Conservation (phyloP, 2,329 filamentous ascomycete genomes). For the Ceratocystiopsis minuta region DNA sequence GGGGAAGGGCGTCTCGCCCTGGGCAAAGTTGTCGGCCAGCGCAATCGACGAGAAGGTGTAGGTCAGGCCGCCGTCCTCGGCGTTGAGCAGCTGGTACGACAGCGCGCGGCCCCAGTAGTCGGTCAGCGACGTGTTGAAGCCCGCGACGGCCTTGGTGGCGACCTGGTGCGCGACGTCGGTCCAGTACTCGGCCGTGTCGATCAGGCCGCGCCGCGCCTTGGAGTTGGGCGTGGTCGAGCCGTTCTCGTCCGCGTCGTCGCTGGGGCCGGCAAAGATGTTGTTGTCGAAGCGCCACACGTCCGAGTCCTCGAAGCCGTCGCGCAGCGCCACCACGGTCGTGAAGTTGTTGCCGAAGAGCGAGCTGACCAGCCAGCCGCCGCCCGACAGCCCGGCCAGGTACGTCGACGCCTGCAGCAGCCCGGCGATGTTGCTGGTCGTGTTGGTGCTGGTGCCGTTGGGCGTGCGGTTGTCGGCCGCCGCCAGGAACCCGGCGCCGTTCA, state of each 20-base stretch:
- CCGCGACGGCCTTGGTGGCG: conserved; percentile 38
- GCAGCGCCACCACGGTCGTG: conserved; percentile 42
- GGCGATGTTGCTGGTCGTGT: conserved; percentile 56
- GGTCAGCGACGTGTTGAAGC: conserved; percentile 55
- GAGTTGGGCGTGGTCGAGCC: neutral
- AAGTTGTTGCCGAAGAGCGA: conserved; percentile 75
- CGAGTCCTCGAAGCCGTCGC: conserved; percentile 21
- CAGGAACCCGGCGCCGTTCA: conserved; percentile 65
- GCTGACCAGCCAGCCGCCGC: conserved; percentile 73
- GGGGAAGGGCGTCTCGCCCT: conserved; percentile 27
- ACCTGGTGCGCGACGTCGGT: conserved; percentile 39
- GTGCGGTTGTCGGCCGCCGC: conserved; percentile 66
- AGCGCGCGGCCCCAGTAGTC: conserved; percentile 81
- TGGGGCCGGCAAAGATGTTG: conserved; percentile 18
- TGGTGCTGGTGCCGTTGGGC: conserved; percentile 35
- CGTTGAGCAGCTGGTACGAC: conserved; percentile 73
- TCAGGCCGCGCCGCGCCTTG: conserved; percentile 6
- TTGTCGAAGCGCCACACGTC: conserved; percentile 18
- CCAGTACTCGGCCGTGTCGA: conserved; percentile 34
- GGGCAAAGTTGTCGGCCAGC: conserved; percentile 23
- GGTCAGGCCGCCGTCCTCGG: conserved; percentile 49
- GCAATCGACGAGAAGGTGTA: conserved; percentile 64
- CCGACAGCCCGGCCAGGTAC: conserved; percentile 65
- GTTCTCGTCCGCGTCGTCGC: conserved; percentile 11
- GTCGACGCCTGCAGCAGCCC: conserved; percentile 67